phyloP scores from a whole-genome alignment of 192 early-diverging fungal genomes.

The Coemansia sp. region DNA sequence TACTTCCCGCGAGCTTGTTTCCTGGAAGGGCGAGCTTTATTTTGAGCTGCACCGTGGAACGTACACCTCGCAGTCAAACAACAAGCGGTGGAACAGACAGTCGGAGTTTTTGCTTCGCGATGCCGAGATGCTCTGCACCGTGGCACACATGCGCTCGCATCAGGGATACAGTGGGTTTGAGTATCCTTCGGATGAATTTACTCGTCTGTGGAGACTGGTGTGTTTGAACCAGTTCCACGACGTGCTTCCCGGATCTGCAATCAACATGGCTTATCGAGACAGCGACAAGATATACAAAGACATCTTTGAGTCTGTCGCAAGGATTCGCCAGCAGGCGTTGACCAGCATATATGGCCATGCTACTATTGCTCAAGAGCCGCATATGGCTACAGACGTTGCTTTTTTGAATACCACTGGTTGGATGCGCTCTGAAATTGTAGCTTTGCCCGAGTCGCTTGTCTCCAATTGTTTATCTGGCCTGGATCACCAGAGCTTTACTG shows the following conservation, averaged over 20 bases:
- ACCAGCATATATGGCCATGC: constrained; percentile 31
- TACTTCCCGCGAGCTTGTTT: constrained; percentile 64
- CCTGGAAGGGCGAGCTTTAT: constrained; percentile 96
- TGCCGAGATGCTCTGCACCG: constrained; percentile 71
- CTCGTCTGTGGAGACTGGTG: constrained; percentile 83
- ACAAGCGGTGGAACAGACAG: constrained; percentile 82
- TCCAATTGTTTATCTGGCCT: not conserved
- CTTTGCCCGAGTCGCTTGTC: constrained; percentile 54
- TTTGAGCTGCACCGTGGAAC: constrained; percentile 98
- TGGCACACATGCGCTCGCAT: constrained; percentile 33
- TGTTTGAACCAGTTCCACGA: constrained; percentile 98
- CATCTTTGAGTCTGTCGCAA: constrained; percentile 32
- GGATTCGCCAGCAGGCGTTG: constrained; percentile 51
- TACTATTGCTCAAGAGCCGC: not conserved
- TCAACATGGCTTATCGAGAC: constrained; percentile 88
- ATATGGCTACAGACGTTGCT: constrained; percentile 24
- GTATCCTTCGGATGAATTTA: constrained; percentile 76
- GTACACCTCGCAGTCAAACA: constrained; percentile 85
- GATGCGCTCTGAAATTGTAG: constrained; percentile 65
- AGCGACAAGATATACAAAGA: constrained; percentile 58
- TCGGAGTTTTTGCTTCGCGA: constrained; percentile 82
- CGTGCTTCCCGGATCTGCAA: constrained; percentile 87
- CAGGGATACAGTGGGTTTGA: constrained; percentile 20
- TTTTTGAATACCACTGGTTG: constrained; percentile 67
- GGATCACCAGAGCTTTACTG: not conserved